Base-by-base conservation (phyloP, 169 alveolate species). In the Babesia gibsoni region DNA sequence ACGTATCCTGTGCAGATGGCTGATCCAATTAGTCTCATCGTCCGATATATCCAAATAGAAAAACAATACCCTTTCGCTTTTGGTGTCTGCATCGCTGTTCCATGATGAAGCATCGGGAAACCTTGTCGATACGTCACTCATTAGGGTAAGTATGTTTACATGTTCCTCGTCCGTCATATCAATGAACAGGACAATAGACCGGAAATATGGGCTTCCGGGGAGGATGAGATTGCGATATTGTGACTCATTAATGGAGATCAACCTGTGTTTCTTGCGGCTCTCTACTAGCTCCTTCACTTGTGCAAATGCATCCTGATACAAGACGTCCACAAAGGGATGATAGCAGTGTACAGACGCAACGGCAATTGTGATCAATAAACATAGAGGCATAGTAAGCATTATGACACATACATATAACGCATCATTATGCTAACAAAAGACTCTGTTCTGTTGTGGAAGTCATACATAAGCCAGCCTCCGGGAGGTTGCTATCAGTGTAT, bases 181-280 rank as follows among this genome's bases (percentile, higher is more conserved):
- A 1, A 43, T 10, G 2, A 43, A 45, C 14, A 61, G 30, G 27
- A 61, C 72, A 0, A 23, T 32, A 2, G 72, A 42, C 2, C 27
- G 25, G 32, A 61, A 61, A 27, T 61, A 46, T 3, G 50, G 48
- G 45, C 46, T 61, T 10, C 72, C 58, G 6, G 72, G 59, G 16
- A 61, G 22, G 10, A 61, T 46, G 27, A 22, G 29, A 23, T 61
- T 12, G 30, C 72, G 39, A 12, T 61, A 61, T 1, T 56, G 14
- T 27, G 27, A 32, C 29, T 61, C 58, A 20, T 29, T 27, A 16
- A 61, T n/a, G n/a, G n/a, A n/a, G n/a, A n/a, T n/a, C n/a, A n/a
- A n/a, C n/a, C n/a, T n/a, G n/a, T n/a, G n/a, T n/a, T n/a, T n/a
- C n/a, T n/a, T n/a, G n/a, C n/a, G n/a, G n/a, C n/a, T n/a, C n/a